Evolutionary conservation across 2,329 filamentous ascomycete genomes (phyloP).

Genomic region (Curvularia verruculosa): DNA sequence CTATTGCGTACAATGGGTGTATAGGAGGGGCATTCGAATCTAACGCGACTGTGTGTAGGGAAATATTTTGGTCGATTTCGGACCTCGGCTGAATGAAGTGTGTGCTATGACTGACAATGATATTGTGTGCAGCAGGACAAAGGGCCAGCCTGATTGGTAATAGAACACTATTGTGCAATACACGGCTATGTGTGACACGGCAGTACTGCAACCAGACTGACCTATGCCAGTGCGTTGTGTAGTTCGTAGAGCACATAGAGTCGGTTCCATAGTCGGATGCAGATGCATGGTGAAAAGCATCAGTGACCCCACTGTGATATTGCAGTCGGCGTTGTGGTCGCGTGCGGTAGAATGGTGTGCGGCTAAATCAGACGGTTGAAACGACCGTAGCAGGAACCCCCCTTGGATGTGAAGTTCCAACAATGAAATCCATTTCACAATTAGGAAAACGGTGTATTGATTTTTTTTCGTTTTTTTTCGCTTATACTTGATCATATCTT

Average conservation of each 20-base stretch:
- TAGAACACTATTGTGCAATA: background rate
- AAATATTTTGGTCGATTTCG: background rate
- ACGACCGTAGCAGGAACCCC: background rate
- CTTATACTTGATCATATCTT: slow-evolving; percentile 35
- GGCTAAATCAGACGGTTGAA: slow-evolving; percentile 14
- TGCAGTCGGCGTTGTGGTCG: background rate
- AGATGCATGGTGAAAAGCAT: slow-evolving; percentile 5
- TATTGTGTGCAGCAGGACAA: background rate
- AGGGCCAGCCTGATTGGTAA: background rate
- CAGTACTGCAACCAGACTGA: background rate
- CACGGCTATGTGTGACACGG: background rate
- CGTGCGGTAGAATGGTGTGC: slow-evolving; percentile 1
- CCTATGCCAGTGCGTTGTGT: background rate
- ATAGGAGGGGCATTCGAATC: background rate
- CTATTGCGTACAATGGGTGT: background rate
- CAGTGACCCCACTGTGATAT: slow-evolving; percentile 1
- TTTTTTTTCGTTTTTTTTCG: background rate
- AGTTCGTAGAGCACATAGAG: background rate
- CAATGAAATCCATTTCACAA: slow-evolving; percentile 7
- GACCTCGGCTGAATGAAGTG: background rate
- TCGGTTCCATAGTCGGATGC: slow-evolving; percentile 5
- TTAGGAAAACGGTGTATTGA: background rate
- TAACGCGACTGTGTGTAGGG: background rate
- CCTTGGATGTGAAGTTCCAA: slow-evolving; percentile 1
- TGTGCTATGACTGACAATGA: background rate